Evolutionary conservation across 1,284 basidiomycete genomes (phyloP), one percentile per base, ranked within the genome.

Genomic region (Naganishia sp.): DNA sequence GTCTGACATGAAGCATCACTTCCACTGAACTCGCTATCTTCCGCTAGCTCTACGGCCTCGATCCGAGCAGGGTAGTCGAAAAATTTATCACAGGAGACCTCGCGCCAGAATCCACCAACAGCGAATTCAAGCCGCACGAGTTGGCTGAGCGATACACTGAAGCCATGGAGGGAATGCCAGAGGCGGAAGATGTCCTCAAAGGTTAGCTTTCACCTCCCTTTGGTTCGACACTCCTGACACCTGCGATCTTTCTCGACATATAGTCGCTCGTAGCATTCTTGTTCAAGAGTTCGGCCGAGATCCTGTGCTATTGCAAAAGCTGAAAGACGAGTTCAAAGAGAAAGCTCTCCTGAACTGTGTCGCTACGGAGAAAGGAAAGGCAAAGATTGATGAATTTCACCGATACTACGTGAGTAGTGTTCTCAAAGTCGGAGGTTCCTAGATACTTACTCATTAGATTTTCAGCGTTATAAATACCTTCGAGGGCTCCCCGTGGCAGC

Each of bases 381-480:
- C 83, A 31, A 92, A 94, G 77, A 97, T 99, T 61, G 90, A 94
- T 74, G 88, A 94, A 71, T 86, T 88, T 72, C 90, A 97, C 78
- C 86, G 87, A 0, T 96, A 90, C 80, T 93, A 88, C 75, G 94
- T 94, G 75, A 70, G 92, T 84, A 39, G 36, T 36, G 7, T 5
- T 15, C 18, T 13, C 4, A 3, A 15, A 33, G 16, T 31, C 45
- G 15, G 10, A n/a, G 53, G 16, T 31, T 44, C 44, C 44, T 28
- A 45, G 49, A 6, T 44, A 21, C 25, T 16, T 9, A 45, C n/a
- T 9, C 21, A 21, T 1, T 16, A 49, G 1, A 54, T 68, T 56
- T 67, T 73, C 46, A 96, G 92, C 88, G 88, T 72, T 99, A 99
- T 86, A 99, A 99, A 83, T 99, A 97, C 81, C 83, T 99, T 46